Evolutionary conservation across 306 rosid species (phyloP), one percentile per base, ranked within the genome.

Genomic region (Alnus glutinosa): DNA sequence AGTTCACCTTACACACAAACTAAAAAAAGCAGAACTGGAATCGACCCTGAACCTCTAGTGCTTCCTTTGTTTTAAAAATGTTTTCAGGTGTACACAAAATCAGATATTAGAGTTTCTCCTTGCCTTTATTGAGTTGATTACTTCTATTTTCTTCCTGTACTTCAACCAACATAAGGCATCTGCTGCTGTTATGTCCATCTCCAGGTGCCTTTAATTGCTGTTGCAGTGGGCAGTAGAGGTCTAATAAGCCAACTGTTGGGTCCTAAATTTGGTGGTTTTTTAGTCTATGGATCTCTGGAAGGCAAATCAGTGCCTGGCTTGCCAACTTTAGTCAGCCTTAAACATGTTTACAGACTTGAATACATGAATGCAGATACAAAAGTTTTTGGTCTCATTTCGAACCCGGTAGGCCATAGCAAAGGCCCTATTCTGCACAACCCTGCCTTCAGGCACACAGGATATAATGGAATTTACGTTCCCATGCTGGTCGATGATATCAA

Each of bases 371-470:
- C 61, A 54, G 75, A 84, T 15, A 87, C 90, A n/a, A 82, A 82
- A 79, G 84, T 87, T 69, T 84, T 84, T 73, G 90, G 88, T 55
- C 88, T 87, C 49, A 82, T 87, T 75, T 87, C 90, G 52, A 87
- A 87, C 46, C 90, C 90, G 32, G 86, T 87, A 72, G 77, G 86
- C 73, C 90, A 87, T 49, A 87, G 88, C 88, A 84, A 87, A 58
- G 90, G 88, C 30, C 90, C 90, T 68, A 28, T 87, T 18, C 62
- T 87, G 83, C 90, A 87, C 76, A 87, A 87, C 62, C 88, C 90
- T 18, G 75, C 83, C 76, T 74, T 84, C 16, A 87, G 88, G 77
- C 82, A 81, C 68, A 70, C 69, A 13, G 80, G 82, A 13, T 87
- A 78, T 70, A 81, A 87, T 70, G 88, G 88, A 61, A 80, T 87